These are phyloP conservation scores for Suhomyces emberorum DNA, from an alignment of 805 yeast genomes.

Conservation along the genomic window DNA sequence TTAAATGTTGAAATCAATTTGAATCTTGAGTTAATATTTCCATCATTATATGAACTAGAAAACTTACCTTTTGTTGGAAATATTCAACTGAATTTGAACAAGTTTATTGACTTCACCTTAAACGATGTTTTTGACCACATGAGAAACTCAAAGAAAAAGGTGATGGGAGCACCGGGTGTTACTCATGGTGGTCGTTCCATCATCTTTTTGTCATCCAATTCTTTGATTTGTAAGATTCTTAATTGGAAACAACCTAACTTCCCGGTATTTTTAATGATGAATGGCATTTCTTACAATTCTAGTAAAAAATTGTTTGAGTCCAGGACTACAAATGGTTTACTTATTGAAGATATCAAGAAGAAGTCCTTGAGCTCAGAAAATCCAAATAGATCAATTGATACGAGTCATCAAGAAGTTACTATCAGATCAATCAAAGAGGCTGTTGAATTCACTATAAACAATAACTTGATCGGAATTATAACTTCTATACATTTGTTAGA, in stretches of 20 bases:
- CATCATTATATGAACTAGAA: constrained; percentile 50
- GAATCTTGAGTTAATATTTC: constrained; percentile 73
- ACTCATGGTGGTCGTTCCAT: constrained; percentile 49
- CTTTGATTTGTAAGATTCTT: constrained; percentile 85
- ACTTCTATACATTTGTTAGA: constrained; percentile 67
- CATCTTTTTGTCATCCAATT: constrained; percentile 81
- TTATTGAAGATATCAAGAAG: constrained; percentile 21
- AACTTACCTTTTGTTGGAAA: constrained; percentile 39
- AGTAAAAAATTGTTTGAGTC: constrained; percentile 31
- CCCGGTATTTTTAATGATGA: constrained; percentile 85
- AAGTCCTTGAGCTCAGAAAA: constrained; percentile 34
- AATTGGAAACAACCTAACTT: constrained; percentile 99
- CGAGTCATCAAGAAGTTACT: constrained; percentile 38
- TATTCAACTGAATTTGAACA: constrained; percentile 55
- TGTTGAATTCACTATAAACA: constrained; percentile 70
- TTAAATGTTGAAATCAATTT: constrained; percentile 62
- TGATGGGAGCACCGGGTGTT: constrained; percentile 5
- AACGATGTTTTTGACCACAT: constrained; percentile 74
- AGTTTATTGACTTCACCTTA: constrained; percentile 71
- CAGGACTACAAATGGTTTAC: constrained; percentile 39
- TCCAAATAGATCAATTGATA: constrained; percentile 20
- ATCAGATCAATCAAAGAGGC: constrained; percentile 79
- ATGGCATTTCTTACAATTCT: constrained; percentile 48
- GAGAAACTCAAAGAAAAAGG: constrained; percentile 36
- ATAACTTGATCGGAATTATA: constrained; percentile 82